A percentile compares a stretch with the other conserved stretches of the same genome.
Conservation (phyloP, 2,329 filamentous ascomycete genomes). For the Colletotrichum lindemuthianum region DNA sequence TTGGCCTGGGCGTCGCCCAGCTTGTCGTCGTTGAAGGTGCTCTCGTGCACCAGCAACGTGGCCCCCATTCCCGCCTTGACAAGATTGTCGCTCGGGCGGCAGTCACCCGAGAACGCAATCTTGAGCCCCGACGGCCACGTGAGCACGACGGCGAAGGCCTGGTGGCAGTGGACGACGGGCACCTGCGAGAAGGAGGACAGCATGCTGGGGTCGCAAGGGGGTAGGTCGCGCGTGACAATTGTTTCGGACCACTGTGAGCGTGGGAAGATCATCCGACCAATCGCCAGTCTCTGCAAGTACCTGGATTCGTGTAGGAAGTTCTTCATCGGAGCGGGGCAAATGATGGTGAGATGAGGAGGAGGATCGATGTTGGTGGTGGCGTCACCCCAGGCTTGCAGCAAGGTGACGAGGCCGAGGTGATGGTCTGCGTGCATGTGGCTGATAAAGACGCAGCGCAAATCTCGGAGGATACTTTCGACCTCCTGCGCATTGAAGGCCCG, state of each 20-base stretch:
- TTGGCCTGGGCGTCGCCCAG: conserved; percentile 82
- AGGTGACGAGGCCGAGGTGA: conserved; percentile 82
- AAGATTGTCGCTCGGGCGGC: conserved; percentile 79
- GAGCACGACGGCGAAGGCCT: conserved; percentile 79
- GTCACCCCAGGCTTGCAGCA: conserved; percentile 86
- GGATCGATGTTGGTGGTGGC: conserved; percentile 50
- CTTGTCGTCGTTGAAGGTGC: conserved; percentile 93
- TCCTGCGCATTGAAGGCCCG: conserved; percentile 75
- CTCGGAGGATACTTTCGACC: conserved; percentile 75
- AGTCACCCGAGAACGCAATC: conserved; percentile 94
- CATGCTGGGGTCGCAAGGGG: conserved; percentile 62
- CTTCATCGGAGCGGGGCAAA: conserved; percentile 77
- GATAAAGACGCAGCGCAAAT: conserved; percentile 88
- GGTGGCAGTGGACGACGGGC: conserved; percentile 80
- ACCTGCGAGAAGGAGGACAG: conserved; percentile 75
- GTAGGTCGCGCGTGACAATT: conserved; percentile 44
- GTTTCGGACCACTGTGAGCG: conserved; percentile 8
- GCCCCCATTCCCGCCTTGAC: conserved; percentile 75
- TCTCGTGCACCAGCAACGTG: conserved; percentile 92
- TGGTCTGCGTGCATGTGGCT: conserved; percentile 97
- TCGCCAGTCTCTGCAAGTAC: conserved; percentile 80
- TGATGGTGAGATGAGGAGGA: conserved; percentile 65
- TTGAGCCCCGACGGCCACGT: conserved; percentile 85
- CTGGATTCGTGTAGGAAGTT: conserved; percentile 83
- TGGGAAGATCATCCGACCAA: conserved; percentile 57